Percentiles rank a stretch among this genome's conserved stretches.
Evolutionary conservation across 805 yeast species (phyloP).

Genomic region (Metschnikowia matae): DNA sequence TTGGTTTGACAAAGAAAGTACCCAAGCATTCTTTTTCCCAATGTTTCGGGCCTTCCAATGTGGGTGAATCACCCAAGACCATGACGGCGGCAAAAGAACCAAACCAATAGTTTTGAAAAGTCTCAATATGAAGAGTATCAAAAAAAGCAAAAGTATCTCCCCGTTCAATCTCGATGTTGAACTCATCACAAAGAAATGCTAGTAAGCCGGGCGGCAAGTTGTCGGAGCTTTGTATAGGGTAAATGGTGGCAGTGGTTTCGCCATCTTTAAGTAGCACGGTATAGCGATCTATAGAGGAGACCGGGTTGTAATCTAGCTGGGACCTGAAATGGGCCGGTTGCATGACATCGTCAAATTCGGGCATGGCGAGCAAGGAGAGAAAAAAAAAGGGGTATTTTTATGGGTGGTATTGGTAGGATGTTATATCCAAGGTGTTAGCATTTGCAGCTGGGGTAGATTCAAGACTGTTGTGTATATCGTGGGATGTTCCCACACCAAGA

Average conservation of each 20-base stretch:
- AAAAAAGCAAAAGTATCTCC: constrained; percentile 88
- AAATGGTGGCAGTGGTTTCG: constrained; percentile 88
- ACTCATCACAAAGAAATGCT: constrained; percentile 84
- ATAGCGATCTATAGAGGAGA: constrained; percentile 50
- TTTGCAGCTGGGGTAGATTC: constrained; percentile 27
- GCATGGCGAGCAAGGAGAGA: constrained; percentile 28
- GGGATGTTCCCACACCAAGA: constrained; percentile 7
- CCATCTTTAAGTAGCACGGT: constrained; percentile 82
- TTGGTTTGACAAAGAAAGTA: constrained; percentile 77
- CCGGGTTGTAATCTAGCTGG: constrained; percentile 35
- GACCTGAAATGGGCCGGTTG: constrained; percentile 45
- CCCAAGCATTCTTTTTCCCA: constrained; percentile 96
- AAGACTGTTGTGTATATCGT: constrained; percentile 25
- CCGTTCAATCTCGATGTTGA: constrained; percentile 84
- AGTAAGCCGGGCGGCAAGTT: constrained; percentile 75
- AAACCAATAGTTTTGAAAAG: constrained; percentile 86
- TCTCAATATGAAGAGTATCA: constrained; percentile 70
- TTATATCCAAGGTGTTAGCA: neutral
- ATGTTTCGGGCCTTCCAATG: constrained; percentile 50
- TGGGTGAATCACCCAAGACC: constrained; percentile 69
- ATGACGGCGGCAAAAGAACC: constrained; percentile 73
- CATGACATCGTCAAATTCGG: constrained; percentile 47
- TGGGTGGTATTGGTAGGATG: too few relatives aligned
- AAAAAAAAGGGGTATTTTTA: too few relatives aligned
- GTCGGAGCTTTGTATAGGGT: constrained; percentile 67